Conservation (phyloP, 2,329 filamentous ascomycete genomes). For the Sclerotinia sclerotiorum region DNA sequence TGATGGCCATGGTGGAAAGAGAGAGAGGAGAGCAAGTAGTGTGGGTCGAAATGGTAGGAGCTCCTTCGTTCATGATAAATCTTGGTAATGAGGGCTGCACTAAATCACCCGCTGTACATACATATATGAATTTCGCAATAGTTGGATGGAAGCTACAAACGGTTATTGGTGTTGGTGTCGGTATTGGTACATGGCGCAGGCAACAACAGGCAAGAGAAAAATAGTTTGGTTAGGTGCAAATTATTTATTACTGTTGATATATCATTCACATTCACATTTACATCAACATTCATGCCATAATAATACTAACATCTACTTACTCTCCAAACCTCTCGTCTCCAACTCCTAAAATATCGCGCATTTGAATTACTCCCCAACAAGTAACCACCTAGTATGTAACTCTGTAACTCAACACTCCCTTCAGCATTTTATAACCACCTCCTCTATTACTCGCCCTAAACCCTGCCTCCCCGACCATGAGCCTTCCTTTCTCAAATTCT, state of each 20-base stretch:
- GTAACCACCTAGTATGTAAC: neutral
- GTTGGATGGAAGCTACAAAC: neutral
- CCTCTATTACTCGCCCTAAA: neutral
- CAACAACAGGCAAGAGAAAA: neutral
- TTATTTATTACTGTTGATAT: neutral
- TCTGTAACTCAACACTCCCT: too few species aligned
- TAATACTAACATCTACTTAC: neutral
- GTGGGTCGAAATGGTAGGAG: slow-evolving; percentile 32
- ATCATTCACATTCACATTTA: neutral
- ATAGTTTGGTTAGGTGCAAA: neutral
- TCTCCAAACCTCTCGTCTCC: neutral
- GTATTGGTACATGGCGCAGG: neutral
- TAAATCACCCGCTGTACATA: neutral
- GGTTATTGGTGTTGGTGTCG: neutral
- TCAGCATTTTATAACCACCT: too few species aligned
- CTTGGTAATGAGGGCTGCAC: neutral
- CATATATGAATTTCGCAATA: neutral
- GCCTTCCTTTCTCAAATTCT: too few species aligned
- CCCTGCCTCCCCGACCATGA: too few species aligned
- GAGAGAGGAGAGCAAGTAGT: slow-evolving; percentile 37
- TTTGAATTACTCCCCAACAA: neutral
- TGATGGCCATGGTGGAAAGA: slow-evolving; percentile 32
- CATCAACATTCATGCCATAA: neutral
- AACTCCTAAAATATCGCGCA: neutral
- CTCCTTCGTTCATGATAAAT: neutral